Evolutionary conservation across 225 moss, liverwort and hornwort genomes (phyloP).

Genomic region (Sphagnum contortum): DNA sequence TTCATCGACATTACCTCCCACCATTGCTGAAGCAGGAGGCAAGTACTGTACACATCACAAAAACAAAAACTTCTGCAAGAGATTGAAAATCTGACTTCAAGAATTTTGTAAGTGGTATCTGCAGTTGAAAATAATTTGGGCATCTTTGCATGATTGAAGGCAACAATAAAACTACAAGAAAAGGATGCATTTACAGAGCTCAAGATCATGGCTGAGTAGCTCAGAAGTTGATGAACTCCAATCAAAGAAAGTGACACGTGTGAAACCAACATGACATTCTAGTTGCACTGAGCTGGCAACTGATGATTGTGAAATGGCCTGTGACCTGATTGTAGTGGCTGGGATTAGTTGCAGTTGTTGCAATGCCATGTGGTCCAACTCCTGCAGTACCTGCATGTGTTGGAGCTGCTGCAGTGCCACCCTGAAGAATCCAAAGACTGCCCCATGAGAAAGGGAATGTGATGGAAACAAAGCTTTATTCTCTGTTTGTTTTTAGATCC

Average conservation of each 20-base stretch:
- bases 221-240: no score
- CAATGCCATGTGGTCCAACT: neutral
- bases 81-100: neutral
- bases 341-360: constrained; percentile 5
- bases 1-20: constrained; percentile 48
- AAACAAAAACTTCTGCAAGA: neutral
- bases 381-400: constrained; percentile 18
- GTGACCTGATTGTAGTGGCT: constrained; percentile 27
- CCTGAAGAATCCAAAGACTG: constrained; percentile 6
- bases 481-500: no score
- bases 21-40: constrained; percentile 31
- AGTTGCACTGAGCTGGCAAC: no score
- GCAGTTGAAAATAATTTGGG: no score
- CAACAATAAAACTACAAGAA: no score
- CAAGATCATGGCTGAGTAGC: no score
- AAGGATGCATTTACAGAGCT: no score
- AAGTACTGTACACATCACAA: constrained; percentile 17
- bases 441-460: neutral
- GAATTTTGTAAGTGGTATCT: no score
- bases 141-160: no score
- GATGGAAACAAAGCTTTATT: neutral
- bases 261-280: no score
- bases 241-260: no score
- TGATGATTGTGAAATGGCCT: no score
- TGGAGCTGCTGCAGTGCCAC: constrained; percentile 7